Percentiles rank a stretch among this genome's conserved stretches.
phyloP scores from a whole-genome alignment of 208 protist genomes.

The Dictyostelium gargantuum region DNA sequence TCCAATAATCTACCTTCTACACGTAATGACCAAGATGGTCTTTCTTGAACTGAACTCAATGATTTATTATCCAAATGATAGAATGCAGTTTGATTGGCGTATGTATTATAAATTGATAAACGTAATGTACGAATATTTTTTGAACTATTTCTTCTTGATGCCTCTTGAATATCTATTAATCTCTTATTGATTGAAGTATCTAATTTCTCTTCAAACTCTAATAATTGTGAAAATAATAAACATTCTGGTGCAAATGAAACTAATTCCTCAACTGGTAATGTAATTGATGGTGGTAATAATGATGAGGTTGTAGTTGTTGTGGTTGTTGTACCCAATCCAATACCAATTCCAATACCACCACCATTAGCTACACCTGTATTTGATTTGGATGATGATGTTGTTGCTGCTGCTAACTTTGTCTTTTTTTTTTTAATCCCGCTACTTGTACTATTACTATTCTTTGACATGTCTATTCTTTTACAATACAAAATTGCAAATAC shows the following conservation, averaged over 20 bases:
- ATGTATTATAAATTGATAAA: slow-evolving; percentile 51
- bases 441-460: neutral
- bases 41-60: neutral
- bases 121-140: slow-evolving; percentile 15
- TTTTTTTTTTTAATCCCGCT: neutral
- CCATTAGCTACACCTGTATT: neutral
- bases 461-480: too few species aligned
- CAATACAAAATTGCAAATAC: too few species aligned
- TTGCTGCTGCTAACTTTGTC: neutral
- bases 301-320: neutral
- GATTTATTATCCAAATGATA: slow-evolving; percentile 60
- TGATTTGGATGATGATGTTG: neutral
- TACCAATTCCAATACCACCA: neutral
- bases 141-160: neutral
- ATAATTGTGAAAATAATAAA: slow-evolving; percentile 24
- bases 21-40: slow-evolving; percentile 43
- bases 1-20: slow-evolving; percentile 45
- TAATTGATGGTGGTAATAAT: neutral
- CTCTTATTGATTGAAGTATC: slow-evolving; percentile 21
- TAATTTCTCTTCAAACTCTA: slow-evolving; percentile 59
- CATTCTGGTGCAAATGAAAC: slow-evolving; percentile 19
- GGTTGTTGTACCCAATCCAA: too few species aligned
- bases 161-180: slow-evolving; percentile 21
- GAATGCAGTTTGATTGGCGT: neutral
- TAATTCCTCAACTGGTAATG: slow-evolving; percentile 44